Evolutionary conservation across 371 early-diverging fungal species (phyloP).

Genomic region (Syncephalis plumigaleata): DNA sequence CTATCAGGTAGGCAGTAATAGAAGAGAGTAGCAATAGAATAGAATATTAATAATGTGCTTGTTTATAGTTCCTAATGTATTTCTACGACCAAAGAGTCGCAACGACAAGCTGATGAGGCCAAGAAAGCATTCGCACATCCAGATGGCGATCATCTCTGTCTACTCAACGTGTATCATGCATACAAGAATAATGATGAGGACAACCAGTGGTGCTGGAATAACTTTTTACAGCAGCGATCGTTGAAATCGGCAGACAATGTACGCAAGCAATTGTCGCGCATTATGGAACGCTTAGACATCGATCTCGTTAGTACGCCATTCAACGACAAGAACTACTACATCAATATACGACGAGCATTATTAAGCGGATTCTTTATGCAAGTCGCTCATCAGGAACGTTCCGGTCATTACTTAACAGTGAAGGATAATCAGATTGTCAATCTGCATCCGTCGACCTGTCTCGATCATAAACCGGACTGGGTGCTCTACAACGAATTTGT

Average conservation of each 20-base stretch:
- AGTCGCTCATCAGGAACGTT: constrained; percentile 79
- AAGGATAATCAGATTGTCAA: constrained; percentile 93
- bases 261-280: constrained; percentile 69
- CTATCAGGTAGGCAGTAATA: constrained; percentile 41
- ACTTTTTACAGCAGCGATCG: constrained; percentile 74
- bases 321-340: constrained; percentile 55
- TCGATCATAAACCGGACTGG: constrained; percentile 89
- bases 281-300: constrained; percentile 59
- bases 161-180: constrained; percentile 88
- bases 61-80: constrained; percentile 58
- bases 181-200: constrained; percentile 47
- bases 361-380: constrained; percentile 93
- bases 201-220: constrained; percentile 79
- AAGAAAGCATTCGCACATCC: constrained; percentile 82
- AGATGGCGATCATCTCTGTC: constrained; percentile 82
- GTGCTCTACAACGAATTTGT: constrained; percentile 96
- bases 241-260: constrained; percentile 86
- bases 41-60: background rate
- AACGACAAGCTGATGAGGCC: constrained; percentile 77
- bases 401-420: constrained; percentile 79
- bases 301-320: constrained; percentile 54
- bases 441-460: constrained; percentile 82
- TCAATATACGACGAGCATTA: constrained; percentile 74
- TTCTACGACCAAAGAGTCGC: constrained; percentile 80
- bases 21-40: background rate